Base-by-base conservation (phyloP, 768 basidiomycete species). In the Tylopilus vinaceipallidus region DNA sequence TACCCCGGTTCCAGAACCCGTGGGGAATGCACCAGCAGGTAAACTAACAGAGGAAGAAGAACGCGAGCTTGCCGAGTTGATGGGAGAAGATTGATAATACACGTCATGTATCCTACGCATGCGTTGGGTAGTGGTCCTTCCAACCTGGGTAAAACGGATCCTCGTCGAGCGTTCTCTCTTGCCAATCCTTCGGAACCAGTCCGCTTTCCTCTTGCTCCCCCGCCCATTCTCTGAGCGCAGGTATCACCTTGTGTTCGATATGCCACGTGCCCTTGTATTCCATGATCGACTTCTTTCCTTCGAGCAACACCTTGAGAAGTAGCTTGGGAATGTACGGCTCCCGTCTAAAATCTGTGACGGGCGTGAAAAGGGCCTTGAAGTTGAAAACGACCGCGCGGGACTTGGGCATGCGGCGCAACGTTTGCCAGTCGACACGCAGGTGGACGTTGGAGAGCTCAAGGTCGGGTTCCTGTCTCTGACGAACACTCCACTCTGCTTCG, bases 31-130 rank as follows among this genome's bases (percentile, higher is more conserved):
- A 29, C 63, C 78, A 53, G 36, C 55, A 60, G 32, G 53, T 26
- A 64, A 73, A 45, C 62, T 95, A 67, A 88, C 93, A 10, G 91
- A 87, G 60, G 95, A 95, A 45, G 95, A 97, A 68, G 92, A 94
- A 60, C 76, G 81, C 19, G 93, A 97, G 66, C 73, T 98, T 19
- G 93, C 84, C 32, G 92, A 93, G 61, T 67, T 97, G 32, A 79
- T 88, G 78, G 75, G 65, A 52, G 67, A 61, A 27, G 61, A 69
- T 11, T 61, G 53, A 56, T 27, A 38, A 13, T 20, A 30, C 13
- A 35, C 30, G 23, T 39, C 27, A 22, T 46, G 22, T 43, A 22
- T 47, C 49, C 44, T 62, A 42, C 22, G 42, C 47, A 24, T 58
- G 53, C 43, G 45, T 54, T 1, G 46, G 53, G 24, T 67, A 61